These are phyloP conservation scores for Balansia obtecta DNA, from an alignment of 2,329 filamentous ascomycete species.

Conservation along the genomic window DNA sequence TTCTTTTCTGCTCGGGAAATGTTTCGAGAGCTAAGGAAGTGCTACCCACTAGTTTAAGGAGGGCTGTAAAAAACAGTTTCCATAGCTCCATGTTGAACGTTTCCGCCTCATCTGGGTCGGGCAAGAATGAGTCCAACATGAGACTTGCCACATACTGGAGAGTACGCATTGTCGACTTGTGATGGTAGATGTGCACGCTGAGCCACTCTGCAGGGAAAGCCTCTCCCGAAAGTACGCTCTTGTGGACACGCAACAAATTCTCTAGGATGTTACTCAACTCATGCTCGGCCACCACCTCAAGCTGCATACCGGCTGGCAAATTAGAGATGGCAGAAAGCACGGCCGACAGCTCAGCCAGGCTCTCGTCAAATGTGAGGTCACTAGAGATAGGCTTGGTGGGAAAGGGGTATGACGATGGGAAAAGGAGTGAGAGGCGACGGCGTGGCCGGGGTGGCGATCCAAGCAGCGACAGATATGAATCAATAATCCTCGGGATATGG, in stretches of 20 bases:
- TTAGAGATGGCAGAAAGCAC: constrained; percentile 73
- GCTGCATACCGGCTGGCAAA: constrained; percentile 56
- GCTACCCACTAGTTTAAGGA: constrained; percentile 82
- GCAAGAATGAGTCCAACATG: constrained; percentile 72
- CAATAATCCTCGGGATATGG: constrained; percentile 81
- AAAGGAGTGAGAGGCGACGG: constrained; percentile 69
- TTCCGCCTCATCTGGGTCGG: constrained; percentile 82
- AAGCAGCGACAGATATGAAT: constrained; percentile 73
- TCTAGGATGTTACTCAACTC: constrained; percentile 66
- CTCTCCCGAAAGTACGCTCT: constrained; percentile 79
- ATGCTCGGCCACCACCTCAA: constrained; percentile 59
- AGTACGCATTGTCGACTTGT: constrained; percentile 77
- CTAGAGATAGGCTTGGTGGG: constrained; percentile 56
- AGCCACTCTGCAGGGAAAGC: constrained; percentile 86
- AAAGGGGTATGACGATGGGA: constrained; percentile 84
- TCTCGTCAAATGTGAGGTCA: constrained; percentile 62
- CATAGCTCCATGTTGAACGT: constrained; percentile 86
- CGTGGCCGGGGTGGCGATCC: constrained; percentile 39
- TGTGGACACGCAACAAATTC: constrained; percentile 70
- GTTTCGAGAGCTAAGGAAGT: constrained; percentile 84
- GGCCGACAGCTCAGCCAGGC: constrained; percentile 76
- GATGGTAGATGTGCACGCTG: constrained; percentile 84
- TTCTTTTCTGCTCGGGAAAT: constrained; percentile 89
- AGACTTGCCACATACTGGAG: constrained; percentile 72
- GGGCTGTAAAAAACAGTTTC: constrained; percentile 82